phyloP scores from a whole-genome alignment of 257 asterid species.

The Eustoma russellianum region DNA sequence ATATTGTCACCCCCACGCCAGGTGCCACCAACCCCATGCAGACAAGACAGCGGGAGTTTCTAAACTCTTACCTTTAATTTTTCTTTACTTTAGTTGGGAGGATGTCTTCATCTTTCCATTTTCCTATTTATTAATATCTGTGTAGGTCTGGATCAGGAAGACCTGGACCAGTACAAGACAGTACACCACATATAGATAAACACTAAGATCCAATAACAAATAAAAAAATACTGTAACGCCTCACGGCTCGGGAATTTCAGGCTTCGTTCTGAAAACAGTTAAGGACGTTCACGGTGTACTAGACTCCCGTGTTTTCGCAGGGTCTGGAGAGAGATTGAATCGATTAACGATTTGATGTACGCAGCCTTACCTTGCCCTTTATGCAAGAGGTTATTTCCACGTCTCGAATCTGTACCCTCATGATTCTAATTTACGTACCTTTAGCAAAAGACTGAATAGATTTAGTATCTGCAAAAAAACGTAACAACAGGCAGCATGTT shows the following conservation, averaged over 20 bases:
- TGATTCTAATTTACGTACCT: no score
- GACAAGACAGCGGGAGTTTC: slow-evolving; percentile 21
- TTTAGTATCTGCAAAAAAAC: background rate
- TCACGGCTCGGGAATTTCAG: no score
- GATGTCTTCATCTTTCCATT: background rate
- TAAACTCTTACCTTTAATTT: slow-evolving; percentile 19
- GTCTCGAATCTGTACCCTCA: no score
- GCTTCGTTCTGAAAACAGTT: no score
- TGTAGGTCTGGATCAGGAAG: background rate
- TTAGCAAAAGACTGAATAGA: no score
- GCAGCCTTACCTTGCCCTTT: no score
- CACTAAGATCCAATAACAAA: slow-evolving; percentile 16
- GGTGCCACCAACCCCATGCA: slow-evolving; percentile 22
- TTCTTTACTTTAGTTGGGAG: slow-evolving; percentile 17
- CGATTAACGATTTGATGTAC: no score
- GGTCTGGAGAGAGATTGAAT: no score
- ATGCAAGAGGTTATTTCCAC: no score
- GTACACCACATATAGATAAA: slow-evolving; percentile 22
- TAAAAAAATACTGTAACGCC: slow-evolving; percentile 2
- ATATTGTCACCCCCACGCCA: slow-evolving; percentile 46
- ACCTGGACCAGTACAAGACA: slow-evolving; percentile 9
- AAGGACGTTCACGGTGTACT: no score
- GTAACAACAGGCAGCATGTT: background rate
- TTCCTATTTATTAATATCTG: background rate
- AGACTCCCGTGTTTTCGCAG: no score